Conservation (phyloP, 2,329 filamentous ascomycete genomes). For the Calonectria pteridis region DNA sequence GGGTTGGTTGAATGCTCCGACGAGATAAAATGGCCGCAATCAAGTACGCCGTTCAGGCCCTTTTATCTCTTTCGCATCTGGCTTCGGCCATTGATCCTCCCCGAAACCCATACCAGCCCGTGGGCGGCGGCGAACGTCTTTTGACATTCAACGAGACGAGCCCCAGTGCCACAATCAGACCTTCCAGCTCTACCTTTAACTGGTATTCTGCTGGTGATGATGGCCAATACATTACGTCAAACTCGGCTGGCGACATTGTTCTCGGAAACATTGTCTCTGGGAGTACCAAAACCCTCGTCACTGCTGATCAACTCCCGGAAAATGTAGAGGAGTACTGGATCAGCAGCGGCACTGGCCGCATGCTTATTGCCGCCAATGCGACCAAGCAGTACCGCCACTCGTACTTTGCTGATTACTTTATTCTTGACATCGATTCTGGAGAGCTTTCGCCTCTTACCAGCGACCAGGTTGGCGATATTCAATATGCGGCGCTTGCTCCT, state of each 20-base stretch:
- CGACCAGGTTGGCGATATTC: conserved; percentile 73
- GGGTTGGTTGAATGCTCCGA: not conserved
- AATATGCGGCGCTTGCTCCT: conserved; percentile 74
- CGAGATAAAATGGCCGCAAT: not conserved
- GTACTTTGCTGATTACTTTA: conserved; percentile 75
- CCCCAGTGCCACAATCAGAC: conserved; percentile 57
- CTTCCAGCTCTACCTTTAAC: conserved; percentile 61
- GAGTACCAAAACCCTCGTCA: conserved; percentile 67
- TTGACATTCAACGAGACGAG: conserved; percentile 73
- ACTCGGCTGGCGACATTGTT: conserved; percentile 64
- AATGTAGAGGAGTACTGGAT: conserved; percentile 71
- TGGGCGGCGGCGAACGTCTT: conserved; percentile 67
- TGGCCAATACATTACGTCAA: conserved; percentile 70
- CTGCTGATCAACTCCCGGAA: conserved; percentile 67
- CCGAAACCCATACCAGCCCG: conserved; percentile 66
- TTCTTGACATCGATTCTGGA: conserved; percentile 72
- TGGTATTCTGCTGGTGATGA: conserved; percentile 72
- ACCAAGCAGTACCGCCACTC: conserved; percentile 78
- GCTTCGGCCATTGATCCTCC: conserved; percentile 60
- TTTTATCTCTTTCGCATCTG: conserved; percentile 30
- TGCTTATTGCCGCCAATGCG: conserved; percentile 74
- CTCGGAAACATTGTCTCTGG: conserved; percentile 73
- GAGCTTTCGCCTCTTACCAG: conserved; percentile 66
- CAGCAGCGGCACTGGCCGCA: conserved; percentile 67
- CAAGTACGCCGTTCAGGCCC: conserved; percentile 1